Conservation (phyloP, 345 rosid genomes). For the Aethionema arabicum region DNA sequence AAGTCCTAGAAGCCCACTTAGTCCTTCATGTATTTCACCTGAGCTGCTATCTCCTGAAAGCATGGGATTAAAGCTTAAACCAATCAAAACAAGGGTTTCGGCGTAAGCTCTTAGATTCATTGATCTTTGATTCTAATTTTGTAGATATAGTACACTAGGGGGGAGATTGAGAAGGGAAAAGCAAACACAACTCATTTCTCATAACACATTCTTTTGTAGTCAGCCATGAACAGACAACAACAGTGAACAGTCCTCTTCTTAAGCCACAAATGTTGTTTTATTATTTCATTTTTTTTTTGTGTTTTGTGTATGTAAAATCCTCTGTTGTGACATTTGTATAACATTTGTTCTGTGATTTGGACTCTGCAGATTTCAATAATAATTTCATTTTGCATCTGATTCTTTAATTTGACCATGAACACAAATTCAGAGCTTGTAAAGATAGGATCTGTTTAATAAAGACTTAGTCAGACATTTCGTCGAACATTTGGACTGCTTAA, state of each 20-base stretch:
- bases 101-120: conserved; percentile 22
- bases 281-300: conserved; percentile 28
- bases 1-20: conserved; percentile 93
- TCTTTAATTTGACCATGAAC: no score
- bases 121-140: conserved; percentile 8
- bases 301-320: conserved; percentile 13
- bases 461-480: conserved; percentile 4
- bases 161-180: conserved; percentile 33
- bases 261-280: conserved; percentile 32
- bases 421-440: no score
- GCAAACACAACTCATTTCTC: conserved; percentile 18
- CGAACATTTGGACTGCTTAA: not conserved
- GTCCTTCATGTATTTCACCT: conserved; percentile 83
- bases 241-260: conserved; percentile 18
- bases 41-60: conserved; percentile 98
- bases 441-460: not conserved
- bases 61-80: conserved; percentile 98
- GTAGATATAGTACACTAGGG: conserved; percentile 40
- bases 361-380: not conserved
- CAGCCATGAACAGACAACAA: conserved; percentile 35
- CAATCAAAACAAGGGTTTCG: conserved; percentile 74
- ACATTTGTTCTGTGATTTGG: conserved; percentile 23
- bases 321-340: conserved; percentile 23
- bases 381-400: not conserved
- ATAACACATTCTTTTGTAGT: conserved; percentile 61